These are phyloP conservation scores for Alternaria alternata DNA, from an alignment of 2,329 filamentous ascomycete species.

Conservation along the genomic window DNA sequence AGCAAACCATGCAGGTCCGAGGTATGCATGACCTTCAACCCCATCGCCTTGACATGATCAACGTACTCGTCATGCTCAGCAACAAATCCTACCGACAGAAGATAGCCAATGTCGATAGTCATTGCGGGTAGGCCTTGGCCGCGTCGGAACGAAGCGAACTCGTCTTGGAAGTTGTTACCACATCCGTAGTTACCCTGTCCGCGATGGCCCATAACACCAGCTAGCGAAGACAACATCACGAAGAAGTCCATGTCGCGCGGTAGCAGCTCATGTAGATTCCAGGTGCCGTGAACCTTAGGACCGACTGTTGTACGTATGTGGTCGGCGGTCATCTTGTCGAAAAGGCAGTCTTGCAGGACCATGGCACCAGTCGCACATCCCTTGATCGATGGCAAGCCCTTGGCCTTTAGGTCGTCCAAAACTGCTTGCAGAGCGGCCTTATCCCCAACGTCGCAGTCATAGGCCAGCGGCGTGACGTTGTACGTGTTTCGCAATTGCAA, in stretches of 20 bases:
- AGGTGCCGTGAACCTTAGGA: slow-evolving; percentile 47
- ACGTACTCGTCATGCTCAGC: slow-evolving; percentile 19
- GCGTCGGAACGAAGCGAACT: slow-evolving; percentile 26
- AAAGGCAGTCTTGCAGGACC: slow-evolving; percentile 27
- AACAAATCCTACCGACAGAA: slow-evolving; percentile 38
- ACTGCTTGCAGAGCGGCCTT: slow-evolving; percentile 6
- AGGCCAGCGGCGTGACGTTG: background rate
- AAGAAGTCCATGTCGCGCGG: slow-evolving; percentile 33
- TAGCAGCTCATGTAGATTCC: slow-evolving; percentile 35
- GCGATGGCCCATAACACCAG: slow-evolving; percentile 27
- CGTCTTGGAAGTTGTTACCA: slow-evolving; percentile 33
- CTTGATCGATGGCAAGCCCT: slow-evolving; percentile 32
- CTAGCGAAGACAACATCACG: slow-evolving; percentile 29
- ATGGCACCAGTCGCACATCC: slow-evolving; percentile 41
- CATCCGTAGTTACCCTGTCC: slow-evolving; percentile 34
- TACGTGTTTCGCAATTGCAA: slow-evolving; percentile 7
- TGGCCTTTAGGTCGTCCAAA: background rate
- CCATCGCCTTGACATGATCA: slow-evolving; percentile 17
- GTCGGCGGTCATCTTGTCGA: slow-evolving; percentile 22
- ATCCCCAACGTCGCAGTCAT: slow-evolving; percentile 6
- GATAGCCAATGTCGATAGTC: slow-evolving; percentile 38
- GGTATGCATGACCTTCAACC: slow-evolving; percentile 15
- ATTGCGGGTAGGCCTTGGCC: slow-evolving; percentile 43
- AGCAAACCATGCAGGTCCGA: slow-evolving; percentile 13
- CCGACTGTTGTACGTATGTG: slow-evolving; percentile 8